These are phyloP conservation scores for Nakazawaea populi DNA, from an alignment of 805 yeast genomes.

Conservation along the genomic window DNA sequence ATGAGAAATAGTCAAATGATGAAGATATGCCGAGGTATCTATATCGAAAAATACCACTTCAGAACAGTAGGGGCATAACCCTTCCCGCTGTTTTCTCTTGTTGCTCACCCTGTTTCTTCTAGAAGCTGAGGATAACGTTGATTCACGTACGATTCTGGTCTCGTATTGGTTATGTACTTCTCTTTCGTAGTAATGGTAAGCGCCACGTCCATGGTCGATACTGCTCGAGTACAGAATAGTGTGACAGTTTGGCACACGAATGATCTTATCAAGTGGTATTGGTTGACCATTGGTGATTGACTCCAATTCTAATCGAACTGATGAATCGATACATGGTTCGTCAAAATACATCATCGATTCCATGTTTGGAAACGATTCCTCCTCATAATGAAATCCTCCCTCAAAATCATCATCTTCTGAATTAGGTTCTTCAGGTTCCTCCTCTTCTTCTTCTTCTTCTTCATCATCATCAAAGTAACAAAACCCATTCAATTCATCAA, in stretches of 20 bases:
- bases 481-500: too few species aligned
- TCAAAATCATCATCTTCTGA: too few species aligned
- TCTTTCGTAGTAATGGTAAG: background rate
- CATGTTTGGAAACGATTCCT: too few species aligned
- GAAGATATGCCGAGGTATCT: conserved; percentile 1
- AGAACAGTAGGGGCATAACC: conserved; percentile 2
- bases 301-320: too few species aligned
- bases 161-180: background rate
- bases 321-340: too few species aligned
- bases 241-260: background rate
- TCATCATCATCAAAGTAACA: too few species aligned
- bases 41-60: background rate
- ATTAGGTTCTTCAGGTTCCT: too few species aligned
- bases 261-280: background rate
- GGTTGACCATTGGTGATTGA: too few species aligned
- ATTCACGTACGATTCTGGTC: background rate
- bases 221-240: background rate
- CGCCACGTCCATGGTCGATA: background rate
- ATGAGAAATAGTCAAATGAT: background rate
- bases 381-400: too few species aligned
- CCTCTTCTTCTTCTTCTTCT: too few species aligned
- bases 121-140: background rate
- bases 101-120: background rate
- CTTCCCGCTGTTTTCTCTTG: background rate
- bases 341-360: too few species aligned